Evolutionary conservation across 805 yeast genomes (phyloP), one percentile per base, ranked within the genome.

Genomic region (Myxozyma kluyveri): DNA sequence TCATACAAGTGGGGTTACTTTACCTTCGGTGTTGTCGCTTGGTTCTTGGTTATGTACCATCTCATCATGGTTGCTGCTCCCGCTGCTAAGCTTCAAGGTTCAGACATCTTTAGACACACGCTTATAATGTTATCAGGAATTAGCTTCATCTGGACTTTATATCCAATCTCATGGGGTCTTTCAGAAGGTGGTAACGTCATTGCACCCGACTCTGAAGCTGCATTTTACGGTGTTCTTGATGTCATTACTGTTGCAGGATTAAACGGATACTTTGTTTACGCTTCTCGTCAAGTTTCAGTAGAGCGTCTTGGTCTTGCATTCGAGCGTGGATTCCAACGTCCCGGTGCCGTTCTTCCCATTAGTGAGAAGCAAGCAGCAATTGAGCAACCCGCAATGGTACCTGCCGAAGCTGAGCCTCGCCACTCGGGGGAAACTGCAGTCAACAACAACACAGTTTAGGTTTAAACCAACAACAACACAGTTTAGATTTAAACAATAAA

Each of bases 1-100:
- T 68, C 79, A 37, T 82, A 82, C 68, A 82, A 79, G 67, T 82
- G 86, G 86, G 87, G 86, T 64, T 81, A 78, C 71, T 82, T 78
- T 67, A 74, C 78, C 3, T 78, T 82, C 66, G 80, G 78, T 29
- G 72, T 73, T 37, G 66, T 33, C 69, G 73, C 66, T 19, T 79
- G 72, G 63, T 72, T 77, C 19, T 76, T 72, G 63, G 79, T 82
- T 65, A 75, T 41, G 29, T 65, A 56, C 56, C 52, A 63, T 44
- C 36, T 66, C 47, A 26, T 60, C 47, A 45, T 47, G 42, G 60
- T 57, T 24, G 59, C 45, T 12, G 42, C 42, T 18, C 59, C 58
- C 23, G 53, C 51, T 26, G 57, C 65, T 43, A 65, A 67, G 58
- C 63, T 57, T 48, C 56, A 61, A 48, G 61, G 60, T 42, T 37